phyloP scores from a whole-genome alignment of 2,329 filamentous ascomycete genomes.

The Colletotrichum horii region DNA sequence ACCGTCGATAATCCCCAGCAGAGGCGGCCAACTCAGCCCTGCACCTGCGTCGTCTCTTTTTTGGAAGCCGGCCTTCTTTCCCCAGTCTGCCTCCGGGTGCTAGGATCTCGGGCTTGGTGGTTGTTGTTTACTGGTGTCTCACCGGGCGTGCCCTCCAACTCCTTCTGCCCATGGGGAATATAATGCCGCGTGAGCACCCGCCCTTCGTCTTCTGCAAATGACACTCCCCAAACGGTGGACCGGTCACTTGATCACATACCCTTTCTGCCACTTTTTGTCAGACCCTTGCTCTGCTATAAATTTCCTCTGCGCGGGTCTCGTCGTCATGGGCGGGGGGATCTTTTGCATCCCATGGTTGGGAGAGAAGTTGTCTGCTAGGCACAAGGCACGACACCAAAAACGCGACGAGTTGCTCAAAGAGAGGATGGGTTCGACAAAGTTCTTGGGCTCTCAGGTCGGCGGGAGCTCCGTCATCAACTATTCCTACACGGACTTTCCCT shows the following conservation, averaged over 20 bases:
- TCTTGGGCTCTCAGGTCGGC: constrained; percentile 64
- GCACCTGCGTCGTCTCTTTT: constrained; percentile 8
- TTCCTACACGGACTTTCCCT: constrained; percentile 63
- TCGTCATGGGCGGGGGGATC: constrained; percentile 10
- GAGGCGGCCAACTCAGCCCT: constrained; percentile 12
- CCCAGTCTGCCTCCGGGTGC: neutral
- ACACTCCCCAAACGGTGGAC: neutral
- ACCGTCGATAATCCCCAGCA: constrained; percentile 7
- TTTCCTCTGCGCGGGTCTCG: neutral
- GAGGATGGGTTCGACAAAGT: constrained; percentile 44
- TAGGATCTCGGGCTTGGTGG: neutral
- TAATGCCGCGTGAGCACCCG: constrained; percentile 21
- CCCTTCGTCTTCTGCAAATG: neutral
- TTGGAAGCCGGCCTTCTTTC: neutral
- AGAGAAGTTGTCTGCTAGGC: neutral
- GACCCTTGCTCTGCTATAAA: neutral
- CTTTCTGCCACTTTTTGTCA: neutral
- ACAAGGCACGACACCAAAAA: neutral
- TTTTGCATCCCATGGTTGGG: constrained; percentile 5
- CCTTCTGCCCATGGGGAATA: constrained; percentile 5
- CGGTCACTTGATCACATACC: constrained; percentile 17
- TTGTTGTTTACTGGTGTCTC: constrained; percentile 2
- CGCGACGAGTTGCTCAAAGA: constrained; percentile 2
- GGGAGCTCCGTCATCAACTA: constrained; percentile 64
- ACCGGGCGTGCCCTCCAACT: neutral